phyloP scores from a whole-genome alignment of 2,329 filamentous ascomycete species.

The Septoria petroselini region DNA sequence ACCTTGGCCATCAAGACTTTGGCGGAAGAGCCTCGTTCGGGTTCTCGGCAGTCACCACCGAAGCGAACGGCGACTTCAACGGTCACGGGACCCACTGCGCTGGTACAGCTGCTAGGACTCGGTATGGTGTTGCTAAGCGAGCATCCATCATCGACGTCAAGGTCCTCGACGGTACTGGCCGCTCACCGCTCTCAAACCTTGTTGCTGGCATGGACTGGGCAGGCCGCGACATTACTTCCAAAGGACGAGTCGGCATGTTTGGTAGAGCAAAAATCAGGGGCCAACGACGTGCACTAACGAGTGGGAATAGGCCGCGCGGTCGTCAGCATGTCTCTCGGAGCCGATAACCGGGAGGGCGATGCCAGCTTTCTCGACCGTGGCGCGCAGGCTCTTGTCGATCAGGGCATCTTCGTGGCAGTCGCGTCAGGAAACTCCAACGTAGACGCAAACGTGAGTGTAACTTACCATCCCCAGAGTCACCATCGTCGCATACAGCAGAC shows the following conservation, averaged over 20 bases:
- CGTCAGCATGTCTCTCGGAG: neutral
- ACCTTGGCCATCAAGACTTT: constrained; percentile 28
- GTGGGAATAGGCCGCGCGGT: too few relatives aligned
- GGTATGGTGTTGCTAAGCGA: constrained; percentile 55
- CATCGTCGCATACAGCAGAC: too few relatives aligned
- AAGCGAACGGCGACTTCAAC: constrained; percentile 45
- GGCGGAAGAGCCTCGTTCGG: constrained; percentile 22
- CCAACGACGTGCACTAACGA: too few relatives aligned
- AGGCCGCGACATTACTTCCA: neutral
- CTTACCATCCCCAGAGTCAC: too few relatives aligned
- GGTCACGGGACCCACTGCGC: constrained; percentile 63
- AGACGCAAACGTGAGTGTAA: constrained; percentile 32
- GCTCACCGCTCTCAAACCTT: neutral
- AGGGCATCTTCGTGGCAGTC: constrained; percentile 41
- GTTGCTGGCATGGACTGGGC: constrained; percentile 3
- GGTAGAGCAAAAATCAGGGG: too few relatives aligned
- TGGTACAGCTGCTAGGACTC: constrained; percentile 59
- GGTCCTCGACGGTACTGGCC: constrained; percentile 40
- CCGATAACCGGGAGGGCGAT: neutral
- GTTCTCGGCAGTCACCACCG: constrained; percentile 20
- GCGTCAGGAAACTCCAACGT: constrained; percentile 39
- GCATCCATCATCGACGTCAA: constrained; percentile 51
- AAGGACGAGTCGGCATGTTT: neutral
- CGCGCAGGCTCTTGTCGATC: too few relatives aligned
- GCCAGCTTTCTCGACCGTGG: neutral